Conservation (phyloP, 805 yeast genomes). For the Myxozyma lipomycoides region DNA sequence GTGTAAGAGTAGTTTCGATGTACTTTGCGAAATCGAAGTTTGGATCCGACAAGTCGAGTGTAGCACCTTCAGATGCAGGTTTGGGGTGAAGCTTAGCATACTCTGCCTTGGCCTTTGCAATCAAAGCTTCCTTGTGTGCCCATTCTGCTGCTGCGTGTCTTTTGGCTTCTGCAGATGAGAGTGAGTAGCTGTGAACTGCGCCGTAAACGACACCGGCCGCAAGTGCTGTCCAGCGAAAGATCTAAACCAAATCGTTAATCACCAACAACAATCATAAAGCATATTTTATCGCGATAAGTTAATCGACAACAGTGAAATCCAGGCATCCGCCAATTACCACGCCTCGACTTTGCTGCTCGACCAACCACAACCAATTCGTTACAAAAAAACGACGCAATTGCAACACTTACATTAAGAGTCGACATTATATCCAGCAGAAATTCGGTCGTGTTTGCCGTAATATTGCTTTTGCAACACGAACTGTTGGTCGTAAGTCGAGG, state of each 20-base stretch:
- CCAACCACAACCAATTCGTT: no score
- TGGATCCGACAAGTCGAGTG: slow-evolving; percentile 72
- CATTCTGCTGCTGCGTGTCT: slow-evolving; percentile 56
- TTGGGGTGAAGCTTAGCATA: slow-evolving; percentile 62
- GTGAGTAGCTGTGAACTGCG: slow-evolving; percentile 70
- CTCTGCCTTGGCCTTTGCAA: slow-evolving; percentile 84
- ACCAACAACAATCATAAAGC: no score
- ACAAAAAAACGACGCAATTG: no score
- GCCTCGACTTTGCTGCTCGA: no score
- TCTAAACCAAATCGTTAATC: slow-evolving; percentile 41
- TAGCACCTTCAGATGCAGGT: slow-evolving; percentile 37
- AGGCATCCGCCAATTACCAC: no score
- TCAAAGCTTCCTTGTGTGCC: slow-evolving; percentile 65
- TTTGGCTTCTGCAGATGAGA: slow-evolving; percentile 57
- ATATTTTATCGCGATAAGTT: no score
- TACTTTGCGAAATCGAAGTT: slow-evolving; percentile 68
- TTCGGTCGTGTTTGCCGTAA: no score
- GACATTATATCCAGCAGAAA: no score
- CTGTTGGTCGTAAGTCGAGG: no score
- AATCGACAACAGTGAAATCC: no score
- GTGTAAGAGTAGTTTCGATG: slow-evolving; percentile 14
- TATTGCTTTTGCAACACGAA: no score
- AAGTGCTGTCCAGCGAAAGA: slow-evolving; percentile 88
- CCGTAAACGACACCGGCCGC: slow-evolving; percentile 89
- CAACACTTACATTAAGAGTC: no score